Evolutionary conservation across 2,329 filamentous ascomycete species (phyloP).

Genomic region (Talaromyces piceae): DNA sequence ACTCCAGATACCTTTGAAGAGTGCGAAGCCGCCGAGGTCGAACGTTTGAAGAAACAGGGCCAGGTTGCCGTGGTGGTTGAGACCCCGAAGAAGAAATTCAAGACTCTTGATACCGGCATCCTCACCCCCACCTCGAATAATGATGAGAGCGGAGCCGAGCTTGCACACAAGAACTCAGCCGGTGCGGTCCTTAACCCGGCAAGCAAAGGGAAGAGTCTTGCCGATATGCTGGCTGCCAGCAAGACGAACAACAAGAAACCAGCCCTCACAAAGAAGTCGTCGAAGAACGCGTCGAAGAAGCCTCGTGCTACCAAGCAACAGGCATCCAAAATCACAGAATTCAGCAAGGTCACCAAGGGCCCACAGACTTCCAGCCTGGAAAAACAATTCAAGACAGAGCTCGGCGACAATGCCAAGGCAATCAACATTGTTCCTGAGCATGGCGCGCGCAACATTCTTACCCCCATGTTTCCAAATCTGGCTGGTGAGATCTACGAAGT

Average conservation of each 20-base stretch:
- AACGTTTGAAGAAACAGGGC: conserved; percentile 34
- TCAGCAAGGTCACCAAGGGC: conserved; percentile 28
- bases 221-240: conserved; percentile 17
- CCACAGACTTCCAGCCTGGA: conserved; percentile 14
- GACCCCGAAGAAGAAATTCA: conserved; percentile 30
- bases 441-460: conserved; percentile 28
- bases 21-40: conserved; percentile 39
- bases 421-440: conserved; percentile 29
- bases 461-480: conserved; percentile 24
- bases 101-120: conserved; percentile 24
- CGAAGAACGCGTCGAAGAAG: conserved; percentile 14
- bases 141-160: conserved; percentile 23
- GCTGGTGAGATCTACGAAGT: conserved; percentile 10
- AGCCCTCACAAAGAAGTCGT: conserved; percentile 4
- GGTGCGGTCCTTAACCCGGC: conserved; percentile 20
- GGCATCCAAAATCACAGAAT: conserved; percentile 24
- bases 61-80: conserved; percentile 33
- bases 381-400: conserved; percentile 21
- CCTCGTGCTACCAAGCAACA: conserved; percentile 20
- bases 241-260: conserved; percentile 6
- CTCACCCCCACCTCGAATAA: conserved; percentile 39
- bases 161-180: conserved; percentile 16
- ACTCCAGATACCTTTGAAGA: conserved; percentile 35
- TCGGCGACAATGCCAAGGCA: conserved; percentile 20
- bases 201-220: conserved; percentile 22